Evolutionary conservation across 73 alveolate genomes (phyloP), one percentile per base, ranked within the genome.

Genomic region (Diophrys appendiculata): DNA sequence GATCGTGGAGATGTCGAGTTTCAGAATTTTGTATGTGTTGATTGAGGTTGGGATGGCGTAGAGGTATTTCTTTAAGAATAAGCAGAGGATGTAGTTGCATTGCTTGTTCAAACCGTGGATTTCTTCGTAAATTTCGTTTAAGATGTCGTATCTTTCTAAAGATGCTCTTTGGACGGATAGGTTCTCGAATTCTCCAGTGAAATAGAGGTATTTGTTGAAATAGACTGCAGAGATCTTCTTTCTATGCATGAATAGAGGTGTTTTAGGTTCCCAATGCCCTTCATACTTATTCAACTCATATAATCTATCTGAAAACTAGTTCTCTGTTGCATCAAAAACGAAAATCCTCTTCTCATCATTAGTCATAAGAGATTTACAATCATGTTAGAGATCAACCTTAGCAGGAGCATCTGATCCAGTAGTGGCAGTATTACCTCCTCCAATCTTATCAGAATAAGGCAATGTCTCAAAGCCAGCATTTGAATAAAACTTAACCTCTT

Each of bases 141-240:
- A 52, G 24, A 67, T 11, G 43, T 76, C 77, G 43, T 32, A 76
- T 32, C 85, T 29, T 32, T 76, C 85, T 18, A 76, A 34, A 24
- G 73, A 22, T 29, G 85, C 43, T 18, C 77, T 28, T 8, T 76
- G 29, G 0, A 27, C 26, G 2, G 69, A 27, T 11, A 76, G 28
- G 29, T 27, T 76, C 25, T 76, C 85, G 27, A 76, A 65, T 64
- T 76, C 85, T 5, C 85, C 85, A 1, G 85, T 76, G 69, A 64
- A 64, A 70, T 76, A 76, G 35, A 76, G 32, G 54, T 64, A 34
- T 11, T 76, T 30, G 26, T 76, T 76, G 54, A 52, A 60, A 25
- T 27, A 29, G 69, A 43, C 56, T 29, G 70, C 22, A 0, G 85
- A 76, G 22, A 76, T 60, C 69, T 76, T 76, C 65, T 76, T 76